Evolutionary conservation across 306 rosid genomes (phyloP).

Genomic region (Prunus kanzakura): DNA sequence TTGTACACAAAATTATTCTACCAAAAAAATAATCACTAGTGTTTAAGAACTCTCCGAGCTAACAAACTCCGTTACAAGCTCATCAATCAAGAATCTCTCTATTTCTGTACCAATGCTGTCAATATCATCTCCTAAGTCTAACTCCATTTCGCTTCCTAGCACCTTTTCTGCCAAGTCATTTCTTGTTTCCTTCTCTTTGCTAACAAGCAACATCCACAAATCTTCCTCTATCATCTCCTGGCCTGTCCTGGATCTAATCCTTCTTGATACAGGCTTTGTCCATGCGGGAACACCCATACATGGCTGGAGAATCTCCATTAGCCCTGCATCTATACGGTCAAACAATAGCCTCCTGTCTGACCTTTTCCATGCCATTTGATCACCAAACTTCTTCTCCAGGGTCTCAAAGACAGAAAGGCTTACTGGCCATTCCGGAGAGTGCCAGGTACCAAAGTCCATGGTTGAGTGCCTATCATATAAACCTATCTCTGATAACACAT

Average conservation of each 20-base stretch:
- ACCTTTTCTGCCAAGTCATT: slow-evolving; percentile 33
- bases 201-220: slow-evolving; percentile 63
- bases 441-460: slow-evolving; percentile 42
- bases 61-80: slow-evolving; percentile 59
- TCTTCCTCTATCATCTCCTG: slow-evolving; percentile 62
- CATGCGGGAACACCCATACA: slow-evolving; percentile 44
- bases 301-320: slow-evolving; percentile 52
- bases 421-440: slow-evolving; percentile 57
- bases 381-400: slow-evolving; percentile 77
- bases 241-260: slow-evolving; percentile 36
- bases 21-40: slow-evolving; percentile 15
- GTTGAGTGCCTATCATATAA: slow-evolving; percentile 29
- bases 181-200: slow-evolving; percentile 48
- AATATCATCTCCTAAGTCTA: slow-evolving; percentile 60
- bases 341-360: slow-evolving; percentile 76
- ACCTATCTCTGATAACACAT: slow-evolving; percentile 62
- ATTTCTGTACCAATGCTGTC: slow-evolving; percentile 57
- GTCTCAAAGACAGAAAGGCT: slow-evolving; percentile 54
- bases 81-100: slow-evolving; percentile 57
- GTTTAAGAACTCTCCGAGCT: slow-evolving; percentile 34
- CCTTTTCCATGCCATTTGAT: slow-evolving; percentile 69
- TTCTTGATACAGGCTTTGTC: slow-evolving; percentile 51
- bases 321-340: slow-evolving; percentile 62
- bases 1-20: neutral
- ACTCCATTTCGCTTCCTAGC: slow-evolving; percentile 52